These are phyloP conservation scores for Trichocladium uniseriatum DNA, from an alignment of 495 filamentous ascomycete genomes.

Conservation along the genomic window DNA sequence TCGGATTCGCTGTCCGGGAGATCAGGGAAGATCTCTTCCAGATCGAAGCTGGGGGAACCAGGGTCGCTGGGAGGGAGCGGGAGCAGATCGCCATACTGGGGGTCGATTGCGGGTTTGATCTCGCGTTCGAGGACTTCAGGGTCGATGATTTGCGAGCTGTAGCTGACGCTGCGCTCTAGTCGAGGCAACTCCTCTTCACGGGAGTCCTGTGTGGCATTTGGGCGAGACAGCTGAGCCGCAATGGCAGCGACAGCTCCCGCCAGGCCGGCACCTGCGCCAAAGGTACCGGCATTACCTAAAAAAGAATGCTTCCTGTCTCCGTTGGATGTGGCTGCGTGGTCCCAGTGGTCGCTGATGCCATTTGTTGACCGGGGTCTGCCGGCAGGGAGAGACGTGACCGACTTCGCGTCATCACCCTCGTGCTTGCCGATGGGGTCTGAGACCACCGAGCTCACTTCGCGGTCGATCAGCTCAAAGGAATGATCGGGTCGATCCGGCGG, in stretches of 20 bases:
- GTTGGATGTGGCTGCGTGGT: conserved; percentile 15
- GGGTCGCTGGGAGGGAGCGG: conserved; percentile 46
- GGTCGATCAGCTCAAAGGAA: conserved; percentile 22
- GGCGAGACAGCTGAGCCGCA: conserved; percentile 31
- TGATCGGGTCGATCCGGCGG: conserved; percentile 27
- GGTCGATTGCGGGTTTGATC: conserved; percentile 49
- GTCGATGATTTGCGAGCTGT: conserved; percentile 34
- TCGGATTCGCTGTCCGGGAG: conserved; percentile 45
- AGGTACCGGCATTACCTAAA: conserved; percentile 55
- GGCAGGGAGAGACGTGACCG: conserved; percentile 29
- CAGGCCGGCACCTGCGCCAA: conserved; percentile 53
- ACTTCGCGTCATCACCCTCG: conserved; percentile 33
- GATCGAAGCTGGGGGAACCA: conserved; percentile 30
- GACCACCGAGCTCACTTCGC: conserved; percentile 36
- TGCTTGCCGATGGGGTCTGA: conserved; percentile 28
- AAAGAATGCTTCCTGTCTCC: conserved; percentile 42
- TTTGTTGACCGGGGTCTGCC: conserved; percentile 13
- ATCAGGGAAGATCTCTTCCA: conserved; percentile 31
- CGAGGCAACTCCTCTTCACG: conserved; percentile 16
- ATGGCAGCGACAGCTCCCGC: conserved; percentile 35
- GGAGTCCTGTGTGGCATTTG: conserved; percentile 34
- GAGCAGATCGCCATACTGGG: conserved; percentile 45
- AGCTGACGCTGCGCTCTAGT: conserved; percentile 24
- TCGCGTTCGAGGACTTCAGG: conserved; percentile 38
- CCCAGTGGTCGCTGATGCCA: conserved; percentile 19